Conservation (phyloP, 2,329 filamentous ascomycete species). For the Hymenoscyphus occultus region DNA sequence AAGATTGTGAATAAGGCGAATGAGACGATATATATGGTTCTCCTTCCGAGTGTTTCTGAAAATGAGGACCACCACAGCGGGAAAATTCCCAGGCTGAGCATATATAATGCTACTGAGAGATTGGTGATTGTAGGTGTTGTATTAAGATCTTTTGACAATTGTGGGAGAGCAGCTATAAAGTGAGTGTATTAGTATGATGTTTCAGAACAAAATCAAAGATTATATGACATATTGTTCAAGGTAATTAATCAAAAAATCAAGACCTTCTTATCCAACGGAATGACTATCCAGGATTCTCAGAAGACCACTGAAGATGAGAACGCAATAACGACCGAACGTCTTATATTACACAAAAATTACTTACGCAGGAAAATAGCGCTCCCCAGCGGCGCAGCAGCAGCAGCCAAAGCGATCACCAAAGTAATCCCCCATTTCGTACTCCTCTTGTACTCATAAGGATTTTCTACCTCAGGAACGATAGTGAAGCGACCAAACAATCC, state of each 20-base stretch:
- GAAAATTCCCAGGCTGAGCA: constrained; percentile 80
- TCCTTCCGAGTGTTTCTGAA: constrained; percentile 68
- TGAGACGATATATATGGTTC: constrained; percentile 74
- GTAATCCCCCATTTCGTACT: constrained; percentile 85
- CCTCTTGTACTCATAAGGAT: constrained; percentile 69
- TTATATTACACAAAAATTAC: constrained; percentile 34
- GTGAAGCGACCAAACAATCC: constrained; percentile 71
- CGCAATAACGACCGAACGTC: too few relatives aligned
- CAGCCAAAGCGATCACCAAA: constrained; percentile 71
- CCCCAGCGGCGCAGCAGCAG: constrained; percentile 75
- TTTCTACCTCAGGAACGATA: constrained; percentile 74
- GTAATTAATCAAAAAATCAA: too few relatives aligned
- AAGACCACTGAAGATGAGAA: too few relatives aligned
- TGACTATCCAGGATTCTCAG: too few relatives aligned
- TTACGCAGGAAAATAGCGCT: constrained; percentile 79
- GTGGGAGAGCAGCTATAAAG: constrained; percentile 59
- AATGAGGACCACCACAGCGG: constrained; percentile 82
- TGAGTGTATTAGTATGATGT: background rate
- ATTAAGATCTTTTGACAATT: constrained; percentile 61
- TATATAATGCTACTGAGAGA: constrained; percentile 73
- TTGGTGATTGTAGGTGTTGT: constrained; percentile 67
- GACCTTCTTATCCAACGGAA: too few relatives aligned
- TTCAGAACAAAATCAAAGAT: too few relatives aligned
- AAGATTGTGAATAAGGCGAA: constrained; percentile 72
- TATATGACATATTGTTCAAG: too few relatives aligned